Conservation (phyloP, 108 stramenopile genomes). For the Epithemia pelagica region DNA sequence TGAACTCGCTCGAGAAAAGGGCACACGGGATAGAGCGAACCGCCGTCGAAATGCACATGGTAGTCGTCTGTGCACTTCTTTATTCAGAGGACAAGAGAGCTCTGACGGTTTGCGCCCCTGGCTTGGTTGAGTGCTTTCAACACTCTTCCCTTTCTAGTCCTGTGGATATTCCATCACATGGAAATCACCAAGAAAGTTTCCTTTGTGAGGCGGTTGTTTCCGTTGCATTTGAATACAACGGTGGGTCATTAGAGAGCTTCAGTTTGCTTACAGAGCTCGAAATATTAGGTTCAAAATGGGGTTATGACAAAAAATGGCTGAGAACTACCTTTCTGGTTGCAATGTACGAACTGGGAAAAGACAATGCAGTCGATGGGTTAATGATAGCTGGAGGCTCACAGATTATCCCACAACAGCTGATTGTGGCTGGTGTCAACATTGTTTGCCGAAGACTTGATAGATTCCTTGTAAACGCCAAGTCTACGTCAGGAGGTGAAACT, state of each 20-base stretch:
- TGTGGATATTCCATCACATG: slow-evolving; percentile 17
- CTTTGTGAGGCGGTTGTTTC: slow-evolving; percentile 57
- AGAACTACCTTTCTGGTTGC: slow-evolving; percentile 61
- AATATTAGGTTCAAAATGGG: slow-evolving; percentile 48
- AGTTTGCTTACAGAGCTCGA: slow-evolving; percentile 48
- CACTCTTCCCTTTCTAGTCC: slow-evolving; percentile 37
- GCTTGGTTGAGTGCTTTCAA: slow-evolving; percentile 46
- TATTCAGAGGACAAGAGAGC: slow-evolving; percentile 37
- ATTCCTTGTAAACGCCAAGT: slow-evolving; percentile 17
- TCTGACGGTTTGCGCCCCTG: slow-evolving; percentile 45
- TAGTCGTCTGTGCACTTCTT: slow-evolving; percentile 48
- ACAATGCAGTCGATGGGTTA: slow-evolving; percentile 54
- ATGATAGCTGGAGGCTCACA: slow-evolving; percentile 32
- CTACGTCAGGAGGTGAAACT: slow-evolving; percentile 27
- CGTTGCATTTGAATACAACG: slow-evolving; percentile 31
- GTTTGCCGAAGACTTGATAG: slow-evolving; percentile 52
- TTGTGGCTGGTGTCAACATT: slow-evolving; percentile 53
- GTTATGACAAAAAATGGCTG: slow-evolving; percentile 46
- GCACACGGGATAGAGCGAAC: slow-evolving; percentile 21
- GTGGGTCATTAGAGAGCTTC: slow-evolving; percentile 40
- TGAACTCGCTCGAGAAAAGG: slow-evolving; percentile 30
- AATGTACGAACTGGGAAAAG: slow-evolving; percentile 70
- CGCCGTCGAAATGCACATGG: slow-evolving; percentile 53
- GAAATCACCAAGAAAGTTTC: slow-evolving; percentile 15
- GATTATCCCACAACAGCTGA: slow-evolving; percentile 41